A percentile compares a stretch with the other conserved stretches of the same genome.
phyloP scores from a whole-genome alignment of 805 yeast genomes.

The Spathaspora boniae region DNA sequence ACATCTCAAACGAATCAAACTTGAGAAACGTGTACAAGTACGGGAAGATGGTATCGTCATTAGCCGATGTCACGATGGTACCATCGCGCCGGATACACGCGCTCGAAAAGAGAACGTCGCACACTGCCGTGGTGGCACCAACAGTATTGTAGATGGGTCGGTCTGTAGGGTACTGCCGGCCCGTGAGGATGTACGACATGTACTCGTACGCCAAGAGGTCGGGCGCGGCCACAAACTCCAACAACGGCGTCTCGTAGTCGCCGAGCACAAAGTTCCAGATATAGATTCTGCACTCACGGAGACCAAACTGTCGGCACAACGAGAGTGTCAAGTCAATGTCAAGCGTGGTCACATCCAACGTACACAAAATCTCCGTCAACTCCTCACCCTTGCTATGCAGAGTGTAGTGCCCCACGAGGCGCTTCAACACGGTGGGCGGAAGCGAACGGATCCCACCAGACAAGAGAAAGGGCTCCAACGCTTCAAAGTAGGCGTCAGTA shows the following conservation, averaged over 20 bases:
- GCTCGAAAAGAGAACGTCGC: slow-evolving; percentile 59
- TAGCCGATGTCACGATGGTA: slow-evolving; percentile 19
- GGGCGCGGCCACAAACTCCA: slow-evolving; percentile 45
- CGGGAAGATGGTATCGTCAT: slow-evolving; percentile 59
- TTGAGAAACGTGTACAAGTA: slow-evolving; percentile 58
- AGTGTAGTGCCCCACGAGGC: slow-evolving; percentile 53
- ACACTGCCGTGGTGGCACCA: slow-evolving; percentile 49
- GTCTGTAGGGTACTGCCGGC: slow-evolving; percentile 79
- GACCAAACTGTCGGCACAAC: slow-evolving; percentile 52
- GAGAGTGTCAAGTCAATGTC: slow-evolving; percentile 76
- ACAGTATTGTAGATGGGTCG: slow-evolving; percentile 30
- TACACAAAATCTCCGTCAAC: slow-evolving; percentile 67
- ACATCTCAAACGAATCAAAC: slow-evolving; percentile 54
- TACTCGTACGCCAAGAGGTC: slow-evolving; percentile 37
- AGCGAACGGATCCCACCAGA: slow-evolving; percentile 43
- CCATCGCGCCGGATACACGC: slow-evolving; percentile 35
- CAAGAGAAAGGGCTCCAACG: slow-evolving; percentile 50
- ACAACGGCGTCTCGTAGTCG: slow-evolving; percentile 71
- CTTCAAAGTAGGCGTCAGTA: slow-evolving; percentile 44
- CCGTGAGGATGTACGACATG: slow-evolving; percentile 66
- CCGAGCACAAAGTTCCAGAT: slow-evolving; percentile 67
- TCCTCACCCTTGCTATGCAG: slow-evolving; percentile 37
- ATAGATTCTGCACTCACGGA: slow-evolving; percentile 63
- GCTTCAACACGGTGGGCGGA: slow-evolving; percentile 63
- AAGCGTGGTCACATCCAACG: slow-evolving; percentile 60